These are phyloP conservation scores for Leptographium procerum DNA, from an alignment of 2,329 filamentous ascomycete genomes.

Conservation along the genomic window DNA sequence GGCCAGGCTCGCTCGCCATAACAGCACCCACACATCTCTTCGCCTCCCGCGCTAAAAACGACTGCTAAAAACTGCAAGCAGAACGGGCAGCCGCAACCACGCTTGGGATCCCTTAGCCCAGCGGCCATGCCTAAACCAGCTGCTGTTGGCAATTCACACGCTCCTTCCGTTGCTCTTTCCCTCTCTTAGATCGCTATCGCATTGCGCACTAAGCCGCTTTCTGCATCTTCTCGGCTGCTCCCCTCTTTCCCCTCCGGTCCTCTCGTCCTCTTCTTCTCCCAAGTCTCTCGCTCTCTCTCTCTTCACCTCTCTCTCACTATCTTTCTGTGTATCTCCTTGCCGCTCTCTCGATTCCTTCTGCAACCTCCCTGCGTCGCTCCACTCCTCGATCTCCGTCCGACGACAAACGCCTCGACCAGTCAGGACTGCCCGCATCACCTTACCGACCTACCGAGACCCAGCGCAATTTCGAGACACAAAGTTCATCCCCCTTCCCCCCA, in stretches of 20 bases:
- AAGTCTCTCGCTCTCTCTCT: not conserved
- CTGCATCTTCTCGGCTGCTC: not conserved
- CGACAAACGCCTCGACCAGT: not conserved
- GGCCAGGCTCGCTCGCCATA: not conserved
- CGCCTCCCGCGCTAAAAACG: not conserved
- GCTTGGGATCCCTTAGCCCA: too few relatives aligned
- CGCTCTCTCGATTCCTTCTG: not conserved
- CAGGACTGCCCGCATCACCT: not conserved
- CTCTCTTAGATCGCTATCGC: not conserved
- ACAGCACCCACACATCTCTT: not conserved
- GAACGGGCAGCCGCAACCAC: too few relatives aligned
- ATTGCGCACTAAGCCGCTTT: not conserved
- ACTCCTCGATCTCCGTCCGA: not conserved
- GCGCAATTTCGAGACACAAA: slow-evolving; percentile 4
- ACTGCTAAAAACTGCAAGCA: not conserved
- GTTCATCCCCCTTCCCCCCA: too few relatives aligned
- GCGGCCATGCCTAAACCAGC: not conserved
- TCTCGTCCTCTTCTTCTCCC: not conserved
- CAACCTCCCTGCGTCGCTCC: not conserved
- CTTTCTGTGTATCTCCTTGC: not conserved
- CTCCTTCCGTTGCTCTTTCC: not conserved
- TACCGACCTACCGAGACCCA: not conserved
- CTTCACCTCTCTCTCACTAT: not conserved
- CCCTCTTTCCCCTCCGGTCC: not conserved
- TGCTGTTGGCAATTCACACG: not conserved